phyloP scores from a whole-genome alignment of 371 early-diverging fungal species.

The Mortierella sp. region DNA sequence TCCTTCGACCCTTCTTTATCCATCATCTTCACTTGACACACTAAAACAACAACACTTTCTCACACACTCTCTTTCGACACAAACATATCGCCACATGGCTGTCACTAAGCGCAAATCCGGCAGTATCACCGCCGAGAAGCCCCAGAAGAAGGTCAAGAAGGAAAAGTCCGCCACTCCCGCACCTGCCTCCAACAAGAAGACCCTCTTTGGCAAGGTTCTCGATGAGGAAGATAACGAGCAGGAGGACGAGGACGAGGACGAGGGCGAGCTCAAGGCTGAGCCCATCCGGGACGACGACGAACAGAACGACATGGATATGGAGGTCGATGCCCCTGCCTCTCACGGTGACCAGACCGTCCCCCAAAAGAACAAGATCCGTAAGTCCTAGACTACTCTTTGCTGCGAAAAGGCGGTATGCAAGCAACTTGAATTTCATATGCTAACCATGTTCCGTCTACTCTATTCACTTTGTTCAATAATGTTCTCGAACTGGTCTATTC shows the following conservation, averaged over 20 bases:
- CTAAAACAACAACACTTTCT: neutral
- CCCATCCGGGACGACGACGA: constrained; percentile 57
- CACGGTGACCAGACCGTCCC: constrained; percentile 22
- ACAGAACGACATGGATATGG: constrained; percentile 53
- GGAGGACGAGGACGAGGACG: constrained; percentile 37
- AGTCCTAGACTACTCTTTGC: constrained; percentile 5
- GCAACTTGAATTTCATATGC: neutral
- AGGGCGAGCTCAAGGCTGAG: constrained; percentile 41
- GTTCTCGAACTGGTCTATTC: neutral
- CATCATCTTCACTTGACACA: neutral
- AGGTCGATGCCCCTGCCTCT: constrained; percentile 22
- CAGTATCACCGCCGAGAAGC: constrained; percentile 44
- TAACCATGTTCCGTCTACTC: neutral
- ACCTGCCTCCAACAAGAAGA: constrained; percentile 38
- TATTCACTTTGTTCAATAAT: neutral
- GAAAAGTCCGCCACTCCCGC: constrained; percentile 19
- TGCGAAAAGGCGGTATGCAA: neutral
- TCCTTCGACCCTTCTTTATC: neutral
- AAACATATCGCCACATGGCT: constrained; percentile 38
- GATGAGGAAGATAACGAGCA: constrained; percentile 24
- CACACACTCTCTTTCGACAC: neutral
- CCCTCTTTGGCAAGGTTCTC: constrained; percentile 47
- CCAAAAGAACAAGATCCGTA: constrained; percentile 55
- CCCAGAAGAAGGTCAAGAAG: constrained; percentile 39
- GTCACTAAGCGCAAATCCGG: constrained; percentile 49